Evolutionary conservation across 495 filamentous ascomycete species (phyloP).

Genomic region (Emericellopsis terricola): DNA sequence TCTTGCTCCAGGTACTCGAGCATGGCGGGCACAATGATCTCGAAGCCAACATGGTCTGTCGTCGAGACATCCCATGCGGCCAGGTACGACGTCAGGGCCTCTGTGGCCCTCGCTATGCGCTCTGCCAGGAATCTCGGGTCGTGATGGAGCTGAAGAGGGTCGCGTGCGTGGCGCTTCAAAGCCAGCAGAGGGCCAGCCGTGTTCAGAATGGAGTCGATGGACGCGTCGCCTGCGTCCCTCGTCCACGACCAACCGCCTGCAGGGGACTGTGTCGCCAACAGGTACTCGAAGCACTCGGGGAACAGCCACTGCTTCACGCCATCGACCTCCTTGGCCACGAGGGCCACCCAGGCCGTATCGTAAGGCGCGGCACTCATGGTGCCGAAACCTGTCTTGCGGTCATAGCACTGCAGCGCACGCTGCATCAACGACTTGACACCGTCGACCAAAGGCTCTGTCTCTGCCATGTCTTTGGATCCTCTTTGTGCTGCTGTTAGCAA

Average conservation of each 20-base stretch:
- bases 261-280: constrained; percentile 4
- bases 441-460: not conserved
- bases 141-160: constrained; percentile 5
- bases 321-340: constrained; percentile 13
- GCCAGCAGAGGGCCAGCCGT: constrained; percentile 15
- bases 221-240: constrained; percentile 9
- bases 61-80: not conserved
- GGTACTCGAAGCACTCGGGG: constrained; percentile 13
- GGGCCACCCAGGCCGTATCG: constrained; percentile 29
- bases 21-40: constrained; percentile 3
- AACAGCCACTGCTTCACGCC: constrained; percentile 13
- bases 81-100: constrained; percentile 1
- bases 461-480: too few relatives aligned
- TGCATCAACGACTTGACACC: not conserved
- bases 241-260: constrained; percentile 15
- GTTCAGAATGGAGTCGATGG: constrained; percentile 18
- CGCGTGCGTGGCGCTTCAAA: constrained; percentile 4
- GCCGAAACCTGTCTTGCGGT: not conserved
- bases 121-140: not conserved
- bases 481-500: too few relatives aligned
- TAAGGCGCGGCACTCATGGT: constrained; percentile 18
- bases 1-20: not conserved
- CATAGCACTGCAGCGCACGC: not conserved
- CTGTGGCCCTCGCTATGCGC: constrained; percentile 2
- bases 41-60: constrained; percentile 6